A percentile compares a stretch with the other conserved stretches of the same genome.
These are phyloP conservation scores for Aspergillus incahuasiensis DNA, from an alignment of 495 filamentous ascomycete species.

Conservation along the genomic window DNA sequence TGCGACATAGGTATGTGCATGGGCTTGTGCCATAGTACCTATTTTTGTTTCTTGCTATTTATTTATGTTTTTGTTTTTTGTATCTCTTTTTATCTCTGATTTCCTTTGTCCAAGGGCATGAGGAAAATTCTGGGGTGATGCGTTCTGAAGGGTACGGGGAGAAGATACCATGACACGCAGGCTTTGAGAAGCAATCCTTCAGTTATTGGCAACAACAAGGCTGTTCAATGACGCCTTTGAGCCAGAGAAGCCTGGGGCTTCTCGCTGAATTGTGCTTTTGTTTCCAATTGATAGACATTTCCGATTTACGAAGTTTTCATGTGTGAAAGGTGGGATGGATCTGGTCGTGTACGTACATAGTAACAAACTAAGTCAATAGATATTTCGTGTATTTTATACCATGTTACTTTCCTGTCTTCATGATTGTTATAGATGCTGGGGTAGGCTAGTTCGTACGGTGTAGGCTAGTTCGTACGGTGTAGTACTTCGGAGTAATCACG, in stretches of 20 bases:
- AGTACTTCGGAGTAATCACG: neutral
- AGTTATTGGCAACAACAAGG: neutral
- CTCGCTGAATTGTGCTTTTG: constrained; percentile 1
- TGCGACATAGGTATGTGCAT: constrained; percentile 4
- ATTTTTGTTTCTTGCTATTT: neutral
- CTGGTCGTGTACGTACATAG: constrained; percentile 7
- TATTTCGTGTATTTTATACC: neutral
- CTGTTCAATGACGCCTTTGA: neutral
- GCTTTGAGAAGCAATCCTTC: constrained; percentile 5
- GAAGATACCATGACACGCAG: constrained; percentile 2
- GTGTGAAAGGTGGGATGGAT: neutral
- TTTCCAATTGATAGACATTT: constrained; percentile 7
- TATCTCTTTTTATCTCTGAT: neutral
- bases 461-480: neutral
- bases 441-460: too few relatives aligned
- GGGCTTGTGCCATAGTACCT: neutral
- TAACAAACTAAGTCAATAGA: constrained; percentile 3
- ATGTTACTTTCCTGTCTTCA: neutral
- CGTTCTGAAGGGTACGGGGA: neutral
- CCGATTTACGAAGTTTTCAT: constrained; percentile 7
- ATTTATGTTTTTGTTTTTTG: neutral
- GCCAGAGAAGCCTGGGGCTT: constrained; percentile 13
- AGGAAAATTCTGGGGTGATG: neutral
- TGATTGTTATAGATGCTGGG: too few relatives aligned
- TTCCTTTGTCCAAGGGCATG: constrained; percentile 5